phyloP scores from a whole-genome alignment of 2,329 filamentous ascomycete species.

The Aureobasidium leucospermi region DNA sequence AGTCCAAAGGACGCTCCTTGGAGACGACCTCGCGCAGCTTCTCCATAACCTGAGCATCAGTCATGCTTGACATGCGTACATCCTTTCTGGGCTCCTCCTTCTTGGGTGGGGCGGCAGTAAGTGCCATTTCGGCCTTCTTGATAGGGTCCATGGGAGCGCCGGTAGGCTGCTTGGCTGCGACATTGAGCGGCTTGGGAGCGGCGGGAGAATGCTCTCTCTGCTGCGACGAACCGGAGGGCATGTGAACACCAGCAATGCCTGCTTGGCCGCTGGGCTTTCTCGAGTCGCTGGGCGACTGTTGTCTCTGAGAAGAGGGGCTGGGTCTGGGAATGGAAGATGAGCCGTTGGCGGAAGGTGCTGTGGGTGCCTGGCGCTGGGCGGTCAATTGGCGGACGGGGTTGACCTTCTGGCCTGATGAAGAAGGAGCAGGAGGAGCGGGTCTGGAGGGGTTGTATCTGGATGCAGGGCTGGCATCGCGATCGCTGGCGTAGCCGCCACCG shows the following conservation, averaged over 20 bases:
- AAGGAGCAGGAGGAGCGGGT: conserved; percentile 55
- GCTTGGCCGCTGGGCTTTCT: conserved; percentile 23
- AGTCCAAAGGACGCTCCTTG: conserved; percentile 87
- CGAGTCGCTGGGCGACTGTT: conserved; percentile 23
- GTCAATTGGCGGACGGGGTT: conserved; percentile 45
- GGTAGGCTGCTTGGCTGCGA: conserved; percentile 40
- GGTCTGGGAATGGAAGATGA: conserved; percentile 9
- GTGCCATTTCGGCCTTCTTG: conserved; percentile 81
- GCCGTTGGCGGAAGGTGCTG: conserved; percentile 49
- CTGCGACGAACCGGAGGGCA: conserved; percentile 16
- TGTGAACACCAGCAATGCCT: background rate
- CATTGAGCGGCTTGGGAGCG: conserved; percentile 46
- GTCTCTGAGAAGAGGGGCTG: conserved; percentile 23
- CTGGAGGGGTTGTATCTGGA: conserved; percentile 80
- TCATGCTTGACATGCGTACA: conserved; percentile 97
- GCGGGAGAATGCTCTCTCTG: conserved; percentile 22
- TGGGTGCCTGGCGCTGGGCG: conserved; percentile 77
- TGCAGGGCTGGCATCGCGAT: conserved; percentile 38
- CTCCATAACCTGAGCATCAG: conserved; percentile 93
- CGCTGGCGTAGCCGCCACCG: conserved; percentile 44
- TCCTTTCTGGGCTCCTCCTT: conserved; percentile 76
- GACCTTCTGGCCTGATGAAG: conserved; percentile 54
- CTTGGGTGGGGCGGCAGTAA: conserved; percentile 54
- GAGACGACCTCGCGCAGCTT: conserved; percentile 91
- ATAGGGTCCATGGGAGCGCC: conserved; percentile 56